Evolutionary conservation across 257 asterid genomes (phyloP).

Genomic region (Ballota nigra): DNA sequence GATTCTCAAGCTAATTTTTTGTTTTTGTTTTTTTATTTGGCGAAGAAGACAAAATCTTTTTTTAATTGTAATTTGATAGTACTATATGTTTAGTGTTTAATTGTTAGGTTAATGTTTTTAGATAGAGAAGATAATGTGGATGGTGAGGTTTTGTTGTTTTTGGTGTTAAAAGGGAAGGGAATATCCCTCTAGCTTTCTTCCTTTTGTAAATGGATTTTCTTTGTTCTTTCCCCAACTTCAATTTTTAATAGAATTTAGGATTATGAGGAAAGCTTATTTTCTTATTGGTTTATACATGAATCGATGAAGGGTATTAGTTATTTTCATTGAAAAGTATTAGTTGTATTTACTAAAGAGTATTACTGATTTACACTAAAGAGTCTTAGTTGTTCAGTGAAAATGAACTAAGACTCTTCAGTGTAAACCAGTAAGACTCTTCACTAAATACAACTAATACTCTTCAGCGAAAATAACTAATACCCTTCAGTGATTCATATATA

Average conservation of each 20-base stretch:
- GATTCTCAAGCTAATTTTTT: background rate
- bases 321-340: too few species aligned
- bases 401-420: too few species aligned
- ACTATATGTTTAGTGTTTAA: background rate
- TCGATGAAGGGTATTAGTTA: too few species aligned
- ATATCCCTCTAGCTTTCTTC: slow-evolving; percentile 27
- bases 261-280: too few species aligned
- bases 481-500: too few species aligned
- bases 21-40: background rate
- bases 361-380: too few species aligned
- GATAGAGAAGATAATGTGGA: background rate
- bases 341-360: too few species aligned
- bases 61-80: background rate
- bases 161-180: slow-evolving; percentile 31
- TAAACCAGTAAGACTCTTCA: too few species aligned
- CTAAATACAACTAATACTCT: too few species aligned
- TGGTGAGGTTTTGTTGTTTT: slow-evolving; percentile 19
- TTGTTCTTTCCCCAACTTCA: background rate
- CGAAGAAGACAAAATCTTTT: background rate
- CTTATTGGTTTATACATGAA: too few species aligned
- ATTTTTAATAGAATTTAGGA: background rate
- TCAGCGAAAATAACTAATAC: too few species aligned
- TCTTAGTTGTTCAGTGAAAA: too few species aligned
- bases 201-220: slow-evolving; percentile 43
- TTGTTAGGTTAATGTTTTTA: background rate